Percentiles rank a stretch among this genome's conserved stretches.
phyloP scores from a whole-genome alignment of 257 asterid genomes.

The Mentha longifolia region DNA sequence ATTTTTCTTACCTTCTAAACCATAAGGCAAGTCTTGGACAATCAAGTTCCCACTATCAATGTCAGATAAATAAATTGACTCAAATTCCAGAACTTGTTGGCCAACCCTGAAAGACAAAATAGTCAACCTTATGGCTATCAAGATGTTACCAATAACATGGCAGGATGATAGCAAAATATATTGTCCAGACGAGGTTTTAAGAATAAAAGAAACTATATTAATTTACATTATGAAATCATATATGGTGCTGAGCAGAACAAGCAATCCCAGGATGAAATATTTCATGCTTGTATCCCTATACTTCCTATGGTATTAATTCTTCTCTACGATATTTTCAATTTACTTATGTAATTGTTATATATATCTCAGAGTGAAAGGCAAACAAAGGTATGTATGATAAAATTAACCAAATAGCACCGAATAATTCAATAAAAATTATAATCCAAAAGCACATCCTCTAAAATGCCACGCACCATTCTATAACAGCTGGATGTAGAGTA shows the following conservation, averaged over 20 bases:
- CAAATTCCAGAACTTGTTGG: constrained; percentile 75
- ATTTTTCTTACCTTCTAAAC: constrained; percentile 62
- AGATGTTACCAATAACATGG: constrained; percentile 1
- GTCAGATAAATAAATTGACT: constrained; percentile 69
- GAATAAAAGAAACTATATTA: neutral
- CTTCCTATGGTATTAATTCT: neutral
- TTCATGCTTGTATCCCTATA: neutral
- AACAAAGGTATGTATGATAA: neutral
- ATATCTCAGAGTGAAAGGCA: neutral
- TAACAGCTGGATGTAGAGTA: constrained; percentile 70
- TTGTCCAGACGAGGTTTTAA: neutral
- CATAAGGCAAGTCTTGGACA: constrained; percentile 52
- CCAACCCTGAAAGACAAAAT: constrained; percentile 59
- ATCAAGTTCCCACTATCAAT: constrained; percentile 57
- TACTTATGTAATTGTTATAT: neutral
- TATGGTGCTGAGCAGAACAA: neutral
- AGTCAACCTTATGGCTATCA: constrained; percentile 7
- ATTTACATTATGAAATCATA: neutral
- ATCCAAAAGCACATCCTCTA: constrained; percentile 13
- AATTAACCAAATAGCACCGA: neutral
- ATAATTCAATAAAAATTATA: constrained; percentile 15
- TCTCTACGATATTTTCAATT: neutral
- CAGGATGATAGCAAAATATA: neutral
- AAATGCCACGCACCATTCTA: constrained; percentile 64
- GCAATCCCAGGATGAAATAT: neutral